Percentiles rank a stretch among this genome's conserved stretches.
Evolutionary conservation across 805 yeast genomes (phyloP).

Genomic region (Groenewaldozyma salmanticensis): DNA sequence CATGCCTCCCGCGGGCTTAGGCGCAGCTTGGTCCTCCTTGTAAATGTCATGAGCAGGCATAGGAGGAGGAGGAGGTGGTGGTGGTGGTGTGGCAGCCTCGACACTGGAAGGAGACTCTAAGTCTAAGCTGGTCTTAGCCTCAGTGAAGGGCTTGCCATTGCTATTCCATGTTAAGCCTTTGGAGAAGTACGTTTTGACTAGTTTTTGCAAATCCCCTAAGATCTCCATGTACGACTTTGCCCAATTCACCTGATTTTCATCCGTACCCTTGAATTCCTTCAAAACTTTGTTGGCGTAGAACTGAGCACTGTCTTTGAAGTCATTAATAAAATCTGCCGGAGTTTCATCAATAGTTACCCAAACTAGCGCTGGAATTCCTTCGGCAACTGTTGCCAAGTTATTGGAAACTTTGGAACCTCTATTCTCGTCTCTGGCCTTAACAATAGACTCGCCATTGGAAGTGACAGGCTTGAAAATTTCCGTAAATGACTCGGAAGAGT

Average conservation of each 20-base stretch:
- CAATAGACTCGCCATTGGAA: slow-evolving; percentile 45
- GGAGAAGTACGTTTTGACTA: slow-evolving; percentile 67
- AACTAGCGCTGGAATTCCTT: slow-evolving; percentile 82
- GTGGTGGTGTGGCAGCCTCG: slow-evolving; percentile 36
- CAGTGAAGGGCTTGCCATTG: slow-evolving; percentile 47
- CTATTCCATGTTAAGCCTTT: slow-evolving; percentile 80
- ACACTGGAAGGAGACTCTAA: slow-evolving; percentile 24
- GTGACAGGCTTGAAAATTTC: slow-evolving; percentile 63
- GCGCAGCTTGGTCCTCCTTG: slow-evolving; percentile 21
- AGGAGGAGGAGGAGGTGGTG: slow-evolving; percentile 91
- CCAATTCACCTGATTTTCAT: slow-evolving; percentile 69
- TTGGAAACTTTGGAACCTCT: slow-evolving; percentile 56
- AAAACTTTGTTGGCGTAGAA: slow-evolving; percentile 90
- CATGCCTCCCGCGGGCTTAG: slow-evolving; percentile 44
- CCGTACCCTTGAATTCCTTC: slow-evolving; percentile 71
- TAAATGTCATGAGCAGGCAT: slow-evolving; percentile 72
- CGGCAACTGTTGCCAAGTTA: slow-evolving; percentile 75
- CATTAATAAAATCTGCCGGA: slow-evolving; percentile 68
- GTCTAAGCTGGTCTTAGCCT: slow-evolving; percentile 28
- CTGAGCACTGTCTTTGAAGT: slow-evolving; percentile 82
- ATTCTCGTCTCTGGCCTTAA: slow-evolving; percentile 61
- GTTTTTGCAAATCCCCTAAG: slow-evolving; percentile 60
- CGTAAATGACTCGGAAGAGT: slow-evolving; percentile 42
- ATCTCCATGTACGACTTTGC: slow-evolving; percentile 53
- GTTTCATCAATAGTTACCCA: slow-evolving; percentile 69